Evolutionary conservation across 805 yeast genomes (phyloP), one percentile per base, ranked within the genome.

Genomic region (Saccharomyces kudriavzevii): DNA sequence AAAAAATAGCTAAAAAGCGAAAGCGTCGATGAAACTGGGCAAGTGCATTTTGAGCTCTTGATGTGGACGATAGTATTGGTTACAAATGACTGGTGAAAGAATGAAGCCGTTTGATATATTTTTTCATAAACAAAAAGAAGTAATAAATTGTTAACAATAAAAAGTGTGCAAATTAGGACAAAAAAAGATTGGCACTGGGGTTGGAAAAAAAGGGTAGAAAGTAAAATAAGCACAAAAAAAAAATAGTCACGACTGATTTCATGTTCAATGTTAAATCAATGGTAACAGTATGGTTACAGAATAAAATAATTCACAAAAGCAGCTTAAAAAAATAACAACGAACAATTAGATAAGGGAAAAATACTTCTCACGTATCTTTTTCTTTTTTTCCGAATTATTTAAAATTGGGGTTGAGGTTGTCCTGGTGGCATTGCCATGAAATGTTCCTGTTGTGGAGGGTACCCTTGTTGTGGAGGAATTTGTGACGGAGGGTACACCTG

Each of bases 401-500:
- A 55, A 35, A 50, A 55, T 49, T 52, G 52, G 22, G 52, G 56
- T 17, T 51, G 58, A 25, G 53, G 54, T 26, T 47, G 55, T 29
- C 52, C 45, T 9, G 56, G 59, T 29, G 59, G 59, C 43, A 59
- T 40, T 9, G 55, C 57, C 9, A 54, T 57, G 40, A 55, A 30
- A 27, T 48, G 57, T 25, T n/a, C 55, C 58, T 35, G 43, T 17
- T 58, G 62, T 10, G 58, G 53, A 27, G 68, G 71, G 29, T 58
- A 54, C 49, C 59, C 69, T 58, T 67, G 66, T 56, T 69, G 73
- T 54, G 53, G 62, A 28, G 55, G 64, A 29, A 52, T 27, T 40
- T 60, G 67, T 27, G 53, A 49, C 49, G 63, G 70, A 30, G 64
- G 74, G 48, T 67, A 72, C 47, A 61, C 61, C 51, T 62, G 68